Evolutionary conservation across 108 stramenopile genomes (phyloP).

Genomic region (Nitzschia inconspicua): DNA sequence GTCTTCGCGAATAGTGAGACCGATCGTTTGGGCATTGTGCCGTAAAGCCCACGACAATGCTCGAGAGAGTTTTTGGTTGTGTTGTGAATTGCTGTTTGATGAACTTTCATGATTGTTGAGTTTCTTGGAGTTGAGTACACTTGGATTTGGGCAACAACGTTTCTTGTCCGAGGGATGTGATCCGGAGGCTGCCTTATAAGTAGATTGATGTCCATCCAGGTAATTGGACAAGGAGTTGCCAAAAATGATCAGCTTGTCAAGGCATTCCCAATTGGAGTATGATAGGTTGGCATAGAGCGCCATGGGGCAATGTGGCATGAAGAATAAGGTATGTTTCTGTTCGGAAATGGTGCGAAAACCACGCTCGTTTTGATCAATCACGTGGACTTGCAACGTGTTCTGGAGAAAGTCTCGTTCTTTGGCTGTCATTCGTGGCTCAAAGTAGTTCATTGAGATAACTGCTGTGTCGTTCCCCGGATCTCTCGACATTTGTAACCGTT

Average conservation of each 20-base stretch:
- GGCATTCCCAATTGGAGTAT: constrained; percentile 27
- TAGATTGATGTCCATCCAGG: too few species aligned
- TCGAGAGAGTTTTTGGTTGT: constrained; percentile 48
- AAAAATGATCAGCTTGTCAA: constrained; percentile 19
- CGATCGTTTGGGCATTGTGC: constrained; percentile 62
- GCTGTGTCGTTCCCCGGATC: neutral
- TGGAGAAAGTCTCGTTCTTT: constrained; percentile 20
- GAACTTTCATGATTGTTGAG: neutral
- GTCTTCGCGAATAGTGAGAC: constrained; percentile 52
- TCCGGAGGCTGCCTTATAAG: too few species aligned
- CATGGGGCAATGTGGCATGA: constrained; percentile 55
- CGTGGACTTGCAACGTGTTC: constrained; percentile 1
- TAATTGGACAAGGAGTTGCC: constrained; percentile 34
- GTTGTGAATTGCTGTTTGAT: too few species aligned
- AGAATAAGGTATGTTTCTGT: constrained; percentile 27
- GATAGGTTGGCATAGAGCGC: constrained; percentile 34
- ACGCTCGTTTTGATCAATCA: constrained; percentile 33
- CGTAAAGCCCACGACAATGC: constrained; percentile 70
- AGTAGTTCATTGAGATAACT: constrained; percentile 18
- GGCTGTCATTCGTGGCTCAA: constrained; percentile 33
- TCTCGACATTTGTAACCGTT: neutral
- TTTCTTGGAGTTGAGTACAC: neutral
- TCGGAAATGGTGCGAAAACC: constrained; percentile 18
- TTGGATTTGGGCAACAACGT: too few species aligned
- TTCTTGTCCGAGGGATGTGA: too few species aligned